A percentile compares a stretch with the other conserved stretches of the same genome.
Evolutionary conservation across 257 asterid species (phyloP).

Genomic region (Solanum arcanum): DNA sequence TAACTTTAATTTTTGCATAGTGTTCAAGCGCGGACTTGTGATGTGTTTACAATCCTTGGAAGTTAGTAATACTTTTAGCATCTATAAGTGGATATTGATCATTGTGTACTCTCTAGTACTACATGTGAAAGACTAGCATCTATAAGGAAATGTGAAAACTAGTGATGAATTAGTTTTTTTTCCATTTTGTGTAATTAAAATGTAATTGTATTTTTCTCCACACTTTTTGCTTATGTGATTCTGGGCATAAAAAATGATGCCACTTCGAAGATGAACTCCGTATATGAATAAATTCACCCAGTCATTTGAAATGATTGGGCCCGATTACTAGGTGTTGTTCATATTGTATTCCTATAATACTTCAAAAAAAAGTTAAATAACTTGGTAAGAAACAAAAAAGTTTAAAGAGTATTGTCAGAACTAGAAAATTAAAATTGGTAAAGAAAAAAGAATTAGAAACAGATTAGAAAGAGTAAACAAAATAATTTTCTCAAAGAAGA

Average conservation of each 20-base stretch:
- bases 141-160: not conserved
- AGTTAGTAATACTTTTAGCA: not conserved
- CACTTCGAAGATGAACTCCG: not conserved
- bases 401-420: too few relatives aligned
- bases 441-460: too few relatives aligned
- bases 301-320: too few relatives aligned
- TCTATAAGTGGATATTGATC: not conserved
- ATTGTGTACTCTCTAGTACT: not conserved
- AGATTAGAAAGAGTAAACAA: too few relatives aligned
- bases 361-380: too few relatives aligned
- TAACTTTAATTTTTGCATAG: not conserved
- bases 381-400: too few relatives aligned
- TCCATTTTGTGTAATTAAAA: not conserved
- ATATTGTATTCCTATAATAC: too few relatives aligned
- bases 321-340: too few relatives aligned
- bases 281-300: too few relatives aligned
- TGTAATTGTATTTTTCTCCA: not conserved
- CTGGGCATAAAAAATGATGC: conserved; percentile 56
- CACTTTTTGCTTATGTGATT: not conserved
- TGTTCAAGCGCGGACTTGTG: not conserved
- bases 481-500: too few relatives aligned
- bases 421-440: too few relatives aligned
- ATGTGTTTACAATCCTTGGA: not conserved
- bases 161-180: not conserved
- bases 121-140: not conserved